Evolutionary conservation across 2,329 filamentous ascomycete genomes (phyloP).

Genomic region (Apiospora kogelbergensis): DNA sequence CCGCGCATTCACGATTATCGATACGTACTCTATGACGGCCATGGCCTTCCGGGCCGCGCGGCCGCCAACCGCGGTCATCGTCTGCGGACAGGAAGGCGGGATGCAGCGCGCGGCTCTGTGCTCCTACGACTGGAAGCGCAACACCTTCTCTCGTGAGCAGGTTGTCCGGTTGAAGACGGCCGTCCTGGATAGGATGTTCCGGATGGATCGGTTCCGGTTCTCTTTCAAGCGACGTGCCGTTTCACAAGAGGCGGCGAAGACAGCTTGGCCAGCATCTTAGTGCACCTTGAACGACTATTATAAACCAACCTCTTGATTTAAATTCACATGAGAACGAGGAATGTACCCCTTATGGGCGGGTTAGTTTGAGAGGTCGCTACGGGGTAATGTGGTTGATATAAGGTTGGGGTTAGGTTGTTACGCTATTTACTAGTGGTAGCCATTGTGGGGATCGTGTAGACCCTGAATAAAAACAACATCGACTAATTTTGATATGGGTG

Average conservation of each 20-base stretch:
- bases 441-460: too few species aligned
- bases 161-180: constrained; percentile 17
- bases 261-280: too few species aligned
- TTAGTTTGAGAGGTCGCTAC: too few species aligned
- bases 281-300: too few species aligned
- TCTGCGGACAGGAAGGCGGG: constrained; percentile 18
- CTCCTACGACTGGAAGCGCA: constrained; percentile 17
- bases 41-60: constrained; percentile 13
- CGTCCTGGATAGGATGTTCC: constrained; percentile 16
- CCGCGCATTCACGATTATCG: not conserved
- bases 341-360: too few species aligned
- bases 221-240: not conserved
- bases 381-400: too few species aligned
- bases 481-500: too few species aligned
- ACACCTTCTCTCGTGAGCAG: constrained; percentile 14
- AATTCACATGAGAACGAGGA: too few species aligned
- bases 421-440: not conserved
- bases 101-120: constrained; percentile 19
- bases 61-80: constrained; percentile 15
- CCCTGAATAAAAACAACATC: too few species aligned
- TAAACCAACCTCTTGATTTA: too few species aligned
- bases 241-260: too few species aligned
- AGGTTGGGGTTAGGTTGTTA: too few species aligned
- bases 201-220: constrained; percentile 18
- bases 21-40: constrained; percentile 14